Base-by-base conservation (phyloP, 75 land plant species). In the Cupressus sempervirens region DNA sequence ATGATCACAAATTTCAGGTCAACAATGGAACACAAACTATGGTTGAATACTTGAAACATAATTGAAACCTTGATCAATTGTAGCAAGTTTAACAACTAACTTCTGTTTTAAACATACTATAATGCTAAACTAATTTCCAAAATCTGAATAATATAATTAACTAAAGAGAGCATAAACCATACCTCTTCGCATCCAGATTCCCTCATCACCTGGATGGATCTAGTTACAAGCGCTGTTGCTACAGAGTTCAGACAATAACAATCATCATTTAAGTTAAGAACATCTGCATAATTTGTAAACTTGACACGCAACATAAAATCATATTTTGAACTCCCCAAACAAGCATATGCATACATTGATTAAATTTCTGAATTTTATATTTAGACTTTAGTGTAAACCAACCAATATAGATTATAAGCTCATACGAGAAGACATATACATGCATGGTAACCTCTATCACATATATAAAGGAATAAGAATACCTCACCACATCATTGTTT, bases 141-240 rank as follows among this genome's bases (percentile, higher is more conserved):
- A 82, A 82, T 9, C 30, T 53, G 38, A 52, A 82, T 56, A 82
- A 53, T 76, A 18, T 36, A 46, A 65, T 53, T 30, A 79, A 74
- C 10, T 76, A 7, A 15, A 36, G 6, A 70, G 29, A 18, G 68
- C 16, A 29, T 53, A 81, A 68, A 73, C 38, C 53, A 30, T 91
- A 97, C 99, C 98, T 98, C 99, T 62, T 98, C 98, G 86, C 99
- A 98, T 35, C 98, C 99, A 16, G 96, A 90, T 84, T 94, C 98
- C 91, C 88, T 94, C 99, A 98, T 98, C 75, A 92, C 94, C 87
- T 85, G 89, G 74, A 98, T 94, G 26, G 99, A 89, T 86, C 97
- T 95, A 0, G 95, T 93, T 81, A 98, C 99, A 83, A 98, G 95
- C 86, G 94, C 99, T 38, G 99, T 94, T 67, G 99, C 99, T 97